Evolutionary conservation across 257 asterid genomes (phyloP).

Genomic region (Solanum megistacrolobum): DNA sequence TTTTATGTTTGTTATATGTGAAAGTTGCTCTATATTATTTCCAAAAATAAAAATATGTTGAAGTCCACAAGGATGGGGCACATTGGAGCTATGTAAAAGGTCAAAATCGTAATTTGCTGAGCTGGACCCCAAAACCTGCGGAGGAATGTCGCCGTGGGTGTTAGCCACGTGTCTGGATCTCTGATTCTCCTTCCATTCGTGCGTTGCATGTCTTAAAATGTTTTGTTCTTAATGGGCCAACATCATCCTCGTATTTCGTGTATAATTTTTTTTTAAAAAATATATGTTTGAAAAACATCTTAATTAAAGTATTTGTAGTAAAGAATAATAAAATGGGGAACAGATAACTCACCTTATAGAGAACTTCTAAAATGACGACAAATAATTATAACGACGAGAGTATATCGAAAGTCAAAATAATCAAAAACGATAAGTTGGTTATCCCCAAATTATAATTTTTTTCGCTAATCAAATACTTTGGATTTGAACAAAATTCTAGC

Average conservation of each 20-base stretch:
- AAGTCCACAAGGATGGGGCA: neutral
- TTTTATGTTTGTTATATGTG: too few relatives aligned
- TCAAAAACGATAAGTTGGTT: neutral
- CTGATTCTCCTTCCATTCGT: neutral
- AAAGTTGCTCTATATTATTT: too few relatives aligned
- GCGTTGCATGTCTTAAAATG: conserved; percentile 1
- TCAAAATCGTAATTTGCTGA: neutral
- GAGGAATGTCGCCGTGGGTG: neutral
- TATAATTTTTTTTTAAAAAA: too few relatives aligned
- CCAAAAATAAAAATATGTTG: neutral
- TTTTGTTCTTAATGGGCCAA: neutral
- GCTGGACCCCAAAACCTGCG: neutral
- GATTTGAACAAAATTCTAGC: neutral
- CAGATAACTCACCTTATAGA: neutral
- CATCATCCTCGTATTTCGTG: too few relatives aligned
- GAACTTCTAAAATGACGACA: neutral
- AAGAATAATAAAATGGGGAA: too few relatives aligned
- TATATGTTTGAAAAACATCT: too few relatives aligned
- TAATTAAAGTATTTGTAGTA: too few relatives aligned
- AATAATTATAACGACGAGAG: too few relatives aligned
- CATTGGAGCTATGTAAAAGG: neutral
- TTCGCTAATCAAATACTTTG: too few relatives aligned
- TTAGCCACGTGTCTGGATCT: neutral
- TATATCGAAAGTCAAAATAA: too few relatives aligned
- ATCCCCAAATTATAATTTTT: too few relatives aligned